Percentiles rank a stretch among this genome's conserved stretches.
phyloP scores from a whole-genome alignment of 139 green algal species.

The Volvox reticuliferus region DNA sequence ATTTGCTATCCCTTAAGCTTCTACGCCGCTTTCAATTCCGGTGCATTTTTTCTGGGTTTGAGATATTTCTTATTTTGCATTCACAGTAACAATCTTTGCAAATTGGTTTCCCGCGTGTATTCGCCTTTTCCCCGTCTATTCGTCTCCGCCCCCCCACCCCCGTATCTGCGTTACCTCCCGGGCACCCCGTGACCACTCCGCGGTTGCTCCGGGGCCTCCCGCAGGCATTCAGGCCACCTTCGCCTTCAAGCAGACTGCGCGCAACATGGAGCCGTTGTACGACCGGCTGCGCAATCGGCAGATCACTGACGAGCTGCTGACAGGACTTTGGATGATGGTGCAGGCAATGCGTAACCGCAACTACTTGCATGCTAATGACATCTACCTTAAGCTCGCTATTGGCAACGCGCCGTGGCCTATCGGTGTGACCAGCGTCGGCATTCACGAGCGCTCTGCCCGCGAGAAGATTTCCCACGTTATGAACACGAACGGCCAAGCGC shows the following conservation, averaged over 20 bases:
- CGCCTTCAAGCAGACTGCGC: conserved; percentile 84
- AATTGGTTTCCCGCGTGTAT: too few species aligned
- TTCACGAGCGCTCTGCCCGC: conserved; percentile 94
- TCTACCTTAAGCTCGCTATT: conserved; percentile 96
- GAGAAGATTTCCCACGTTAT: conserved; percentile 95
- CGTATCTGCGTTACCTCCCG: too few species aligned
- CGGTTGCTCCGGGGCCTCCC: too few species aligned
- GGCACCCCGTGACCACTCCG: too few species aligned
- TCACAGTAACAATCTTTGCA: too few species aligned
- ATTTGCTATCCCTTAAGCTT: too few species aligned
- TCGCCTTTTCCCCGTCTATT: too few species aligned
- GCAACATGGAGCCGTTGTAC: conserved; percentile 92
- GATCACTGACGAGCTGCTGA: conserved; percentile 80
- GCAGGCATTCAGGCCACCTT: conserved; percentile 75
- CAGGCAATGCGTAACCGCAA: conserved; percentile 86
- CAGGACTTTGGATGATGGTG: conserved; percentile 79
- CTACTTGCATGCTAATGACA: conserved; percentile 95
- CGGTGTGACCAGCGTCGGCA: conserved; percentile 90
- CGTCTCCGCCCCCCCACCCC: too few species aligned
- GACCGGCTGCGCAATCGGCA: conserved; percentile 74
- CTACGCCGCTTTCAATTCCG: too few species aligned
- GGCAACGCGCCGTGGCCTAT: conserved; percentile 98
- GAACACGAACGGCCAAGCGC: conserved; percentile 83
- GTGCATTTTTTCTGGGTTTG: too few species aligned
- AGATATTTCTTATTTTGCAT: too few species aligned